These are phyloP conservation scores for Salvia sclarea DNA, from an alignment of 305 asterid species.

Conservation along the genomic window DNA sequence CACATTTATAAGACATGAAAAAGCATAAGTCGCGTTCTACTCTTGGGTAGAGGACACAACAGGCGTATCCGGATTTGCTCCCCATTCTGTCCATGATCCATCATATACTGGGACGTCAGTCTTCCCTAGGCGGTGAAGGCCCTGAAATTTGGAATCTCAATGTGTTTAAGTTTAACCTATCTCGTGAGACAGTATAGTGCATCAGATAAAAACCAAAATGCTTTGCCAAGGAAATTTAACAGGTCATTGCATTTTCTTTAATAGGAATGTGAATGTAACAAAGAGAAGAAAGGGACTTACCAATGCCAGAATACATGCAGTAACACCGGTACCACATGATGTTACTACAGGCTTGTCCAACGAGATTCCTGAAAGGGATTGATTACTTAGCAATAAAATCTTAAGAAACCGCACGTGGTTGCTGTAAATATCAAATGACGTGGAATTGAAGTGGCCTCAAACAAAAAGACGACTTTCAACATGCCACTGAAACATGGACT, in stretches of 20 bases:
- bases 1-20: not conserved
- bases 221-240: not conserved
- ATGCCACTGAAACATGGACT: not conserved
- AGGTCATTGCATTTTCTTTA: not conserved
- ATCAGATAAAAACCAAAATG: not conserved
- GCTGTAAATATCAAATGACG: not conserved
- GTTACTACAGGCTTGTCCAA: constrained; percentile 60
- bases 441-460: not conserved
- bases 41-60: constrained; percentile 29
- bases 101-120: constrained; percentile 73
- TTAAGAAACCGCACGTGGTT: not conserved
- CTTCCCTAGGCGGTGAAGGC: constrained; percentile 80
- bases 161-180: not conserved
- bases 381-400: not conserved
- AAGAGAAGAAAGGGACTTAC: constrained; percentile 41
- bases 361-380: constrained; percentile 57
- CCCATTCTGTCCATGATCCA: constrained; percentile 99
- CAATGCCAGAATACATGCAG: constrained; percentile 92
- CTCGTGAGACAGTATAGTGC: not conserved
- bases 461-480: not conserved
- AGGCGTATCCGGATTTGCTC: constrained; percentile 55
- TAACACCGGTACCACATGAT: constrained; percentile 94
- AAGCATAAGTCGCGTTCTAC: not conserved
- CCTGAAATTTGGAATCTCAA: constrained; percentile 43
- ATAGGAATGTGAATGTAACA: not conserved